Conservation (phyloP, 306 rosid species). For the Mimosa pudica region DNA sequence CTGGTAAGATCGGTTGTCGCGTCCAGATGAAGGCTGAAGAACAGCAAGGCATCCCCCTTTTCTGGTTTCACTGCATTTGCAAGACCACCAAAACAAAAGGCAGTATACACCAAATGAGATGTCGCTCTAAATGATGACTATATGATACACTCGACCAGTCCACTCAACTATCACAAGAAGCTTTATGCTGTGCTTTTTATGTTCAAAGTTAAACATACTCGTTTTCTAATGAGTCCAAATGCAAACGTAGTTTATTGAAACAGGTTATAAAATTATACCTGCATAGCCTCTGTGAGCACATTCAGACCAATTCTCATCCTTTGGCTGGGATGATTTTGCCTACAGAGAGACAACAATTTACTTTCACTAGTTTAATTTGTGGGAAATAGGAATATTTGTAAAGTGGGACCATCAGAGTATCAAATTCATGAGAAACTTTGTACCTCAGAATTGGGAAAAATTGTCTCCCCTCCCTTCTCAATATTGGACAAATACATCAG, state of each 20-base stretch:
- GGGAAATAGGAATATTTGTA: not conserved
- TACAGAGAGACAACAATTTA: constrained; percentile 33
- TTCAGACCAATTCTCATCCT: constrained; percentile 63
- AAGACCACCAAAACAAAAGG: not conserved
- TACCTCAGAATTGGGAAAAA: constrained; percentile 83
- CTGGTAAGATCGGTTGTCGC: constrained; percentile 61
- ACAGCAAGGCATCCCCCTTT: constrained; percentile 90
- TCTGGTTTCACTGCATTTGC: constrained; percentile 66
- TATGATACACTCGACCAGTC: not conserved
- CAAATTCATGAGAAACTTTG: constrained; percentile 26
- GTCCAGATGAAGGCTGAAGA: constrained; percentile 89
- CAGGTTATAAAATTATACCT: constrained; percentile 44
- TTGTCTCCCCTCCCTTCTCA: constrained; percentile 94
- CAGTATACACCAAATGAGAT: not conserved
- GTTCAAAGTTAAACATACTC: not conserved
- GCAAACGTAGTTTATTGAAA: not conserved
- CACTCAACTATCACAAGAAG: not conserved
- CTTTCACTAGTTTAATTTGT: not conserved
- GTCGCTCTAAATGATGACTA: not conserved
- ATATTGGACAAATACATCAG: constrained; percentile 92
- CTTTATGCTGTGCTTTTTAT: not conserved
- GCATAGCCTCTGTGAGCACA: constrained; percentile 84
- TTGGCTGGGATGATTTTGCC: constrained; percentile 50
- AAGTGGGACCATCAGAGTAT: constrained; percentile 4
- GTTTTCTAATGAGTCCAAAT: not conserved